These are phyloP conservation scores for Phytopythium mirpurense DNA, from an alignment of 352 stramenopile genomes.

Conservation along the genomic window DNA sequence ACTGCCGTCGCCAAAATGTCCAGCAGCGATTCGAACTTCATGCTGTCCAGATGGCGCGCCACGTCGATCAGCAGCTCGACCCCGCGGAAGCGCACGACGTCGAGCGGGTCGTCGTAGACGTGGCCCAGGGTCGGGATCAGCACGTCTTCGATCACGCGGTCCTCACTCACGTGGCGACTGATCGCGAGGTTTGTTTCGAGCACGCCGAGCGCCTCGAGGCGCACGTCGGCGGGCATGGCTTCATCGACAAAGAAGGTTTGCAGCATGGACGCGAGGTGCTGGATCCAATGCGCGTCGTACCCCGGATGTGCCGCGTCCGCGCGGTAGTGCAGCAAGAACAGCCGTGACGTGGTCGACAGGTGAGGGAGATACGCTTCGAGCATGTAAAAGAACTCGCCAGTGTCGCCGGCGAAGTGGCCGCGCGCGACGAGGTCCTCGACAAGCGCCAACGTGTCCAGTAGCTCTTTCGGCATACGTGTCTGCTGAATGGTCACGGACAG, in stretches of 20 bases:
- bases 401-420: conserved; percentile 55
- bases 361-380: conserved; percentile 68
- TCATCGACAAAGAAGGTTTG: conserved; percentile 53
- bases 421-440: conserved; percentile 69
- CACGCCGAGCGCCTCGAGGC: conserved; percentile 63
- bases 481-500: conserved; percentile 55
- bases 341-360: conserved; percentile 47
- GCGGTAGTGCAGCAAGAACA: conserved; percentile 56
- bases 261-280: conserved; percentile 47
- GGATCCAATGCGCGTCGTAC: conserved; percentile 62
- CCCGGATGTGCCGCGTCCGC: conserved; percentile 62
- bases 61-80: conserved; percentile 69
- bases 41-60: conserved; percentile 65
- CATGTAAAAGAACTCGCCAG: conserved; percentile 70
- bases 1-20: conserved; percentile 75
- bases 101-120: conserved; percentile 68
- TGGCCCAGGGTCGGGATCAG: conserved; percentile 58
- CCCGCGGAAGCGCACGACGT: conserved; percentile 44
- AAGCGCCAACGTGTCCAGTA: conserved; percentile 70
- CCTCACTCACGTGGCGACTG: conserved; percentile 79
- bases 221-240: conserved; percentile 35
- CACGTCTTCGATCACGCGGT: conserved; percentile 83
- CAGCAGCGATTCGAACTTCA: conserved; percentile 75
- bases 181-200: conserved; percentile 67
- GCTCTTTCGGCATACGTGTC: conserved; percentile 66